Evolutionary conservation across 768 basidiomycete genomes (phyloP), one percentile per base, ranked within the genome.

Genomic region (Boletus rex-veris): DNA sequence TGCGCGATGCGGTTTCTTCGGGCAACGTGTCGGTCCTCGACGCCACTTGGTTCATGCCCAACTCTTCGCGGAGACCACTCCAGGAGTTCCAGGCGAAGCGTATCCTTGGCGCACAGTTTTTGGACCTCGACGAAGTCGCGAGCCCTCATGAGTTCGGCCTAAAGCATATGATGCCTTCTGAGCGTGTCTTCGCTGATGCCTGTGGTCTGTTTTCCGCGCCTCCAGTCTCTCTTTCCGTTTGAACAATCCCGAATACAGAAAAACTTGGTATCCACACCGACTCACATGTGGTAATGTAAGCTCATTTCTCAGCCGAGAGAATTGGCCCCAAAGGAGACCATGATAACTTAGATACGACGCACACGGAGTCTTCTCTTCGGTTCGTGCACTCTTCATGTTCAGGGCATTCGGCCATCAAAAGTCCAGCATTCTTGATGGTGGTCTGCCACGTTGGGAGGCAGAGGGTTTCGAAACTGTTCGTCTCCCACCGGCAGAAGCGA

Each of bases 11-110:
- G 28, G 56, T 67, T 10, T 64, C 75, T 28, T 64, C 72, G 3
- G 65, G 73, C 9, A 55, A 31, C 48, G 58, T 55, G 54, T 71
- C 44, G 69, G 69, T 87, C 59, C 75, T 86, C 33, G 96, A 98
- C 64, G 84, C 85, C 21, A 85, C 83, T 46, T 98, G 95, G 96
- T 87, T 90, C 69, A 97, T 98, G 96, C 96, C 95, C 47, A 89
- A 85, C 69, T 80, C 86, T 33, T 76, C 84, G 2, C 82, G 94
- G 51, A 83, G 82, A 47, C 78, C 88, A 3, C 69, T 70, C n/a
- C 70, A 80, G 30, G 94, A 96, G 70, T 95, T 84, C 59, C 66
- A 76, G 19, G 67, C 73, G 26, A 84, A 81, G 57, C 80, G 86
- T 33, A 80, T 97, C 33, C 88, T 88, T 5, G 77, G 79, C 11